A percentile compares a stretch with the other conserved stretches of the same genome.
phyloP scores from a whole-genome alignment of 768 basidiomycete genomes.

The Suillus alpinus region DNA sequence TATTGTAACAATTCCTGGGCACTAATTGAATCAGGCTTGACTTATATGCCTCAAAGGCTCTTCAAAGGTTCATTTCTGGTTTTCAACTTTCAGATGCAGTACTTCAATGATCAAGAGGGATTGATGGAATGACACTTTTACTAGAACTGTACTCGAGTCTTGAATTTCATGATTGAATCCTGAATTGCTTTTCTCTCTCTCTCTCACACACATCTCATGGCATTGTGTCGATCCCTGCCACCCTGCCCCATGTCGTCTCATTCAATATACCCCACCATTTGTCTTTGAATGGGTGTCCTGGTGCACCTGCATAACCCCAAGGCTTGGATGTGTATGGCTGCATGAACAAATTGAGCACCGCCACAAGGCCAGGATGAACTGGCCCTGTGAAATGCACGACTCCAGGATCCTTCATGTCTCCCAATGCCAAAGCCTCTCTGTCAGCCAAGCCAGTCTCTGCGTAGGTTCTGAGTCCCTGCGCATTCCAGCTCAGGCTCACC shows the following conservation, averaged over 20 bases:
- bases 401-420: constrained; percentile 37
- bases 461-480: constrained; percentile 57
- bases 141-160: background rate
- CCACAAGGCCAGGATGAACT: constrained; percentile 42
- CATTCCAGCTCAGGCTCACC: constrained; percentile 49
- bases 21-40: too few relatives aligned
- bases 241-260: constrained; percentile 43
- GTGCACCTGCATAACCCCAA: constrained; percentile 55
- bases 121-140: background rate
- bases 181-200: constrained; percentile 15
- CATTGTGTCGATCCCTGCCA: constrained; percentile 26
- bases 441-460: constrained; percentile 34
- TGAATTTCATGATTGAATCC: background rate
- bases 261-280: constrained; percentile 48
- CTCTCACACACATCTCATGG: constrained; percentile 13
- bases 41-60: too few relatives aligned
- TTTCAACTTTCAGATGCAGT: background rate
- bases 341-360: constrained; percentile 49
- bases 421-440: constrained; percentile 31
- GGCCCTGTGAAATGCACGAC: constrained; percentile 63
- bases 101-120: background rate
- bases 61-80: too few relatives aligned
- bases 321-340: constrained; percentile 55
- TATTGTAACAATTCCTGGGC: too few relatives aligned
- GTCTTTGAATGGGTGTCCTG: constrained; percentile 44